A percentile compares a stretch with the other conserved stretches of the same genome.
Conservation (phyloP, 441 rosid genomes). For the Manihot esculenta region DNA sequence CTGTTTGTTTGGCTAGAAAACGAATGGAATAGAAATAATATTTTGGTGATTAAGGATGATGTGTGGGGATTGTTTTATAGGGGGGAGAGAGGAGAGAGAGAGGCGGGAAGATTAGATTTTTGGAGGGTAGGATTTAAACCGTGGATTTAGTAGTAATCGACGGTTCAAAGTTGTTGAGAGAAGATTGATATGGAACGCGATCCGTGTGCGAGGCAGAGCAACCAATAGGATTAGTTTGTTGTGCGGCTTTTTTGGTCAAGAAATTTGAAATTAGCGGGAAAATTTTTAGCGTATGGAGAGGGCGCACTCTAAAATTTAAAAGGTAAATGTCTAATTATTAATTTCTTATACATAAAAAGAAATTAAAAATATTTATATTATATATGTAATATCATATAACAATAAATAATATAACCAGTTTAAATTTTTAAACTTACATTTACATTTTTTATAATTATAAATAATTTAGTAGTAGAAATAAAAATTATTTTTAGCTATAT, state of each 20-base stretch:
- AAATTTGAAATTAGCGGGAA: neutral
- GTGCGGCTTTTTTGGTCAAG: neutral
- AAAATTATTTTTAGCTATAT: too few species aligned
- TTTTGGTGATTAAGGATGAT: neutral
- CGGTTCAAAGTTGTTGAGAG: conserved; percentile 16
- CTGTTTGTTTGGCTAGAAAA: neutral
- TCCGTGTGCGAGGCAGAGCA: conserved; percentile 32
- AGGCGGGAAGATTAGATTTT: conserved; percentile 21
- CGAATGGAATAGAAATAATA: neutral
- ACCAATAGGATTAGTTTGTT: conserved; percentile 30
- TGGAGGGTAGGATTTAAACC: neutral
- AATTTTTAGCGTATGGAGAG: too few species aligned
- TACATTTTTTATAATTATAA: too few species aligned
- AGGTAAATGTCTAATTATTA: too few species aligned
- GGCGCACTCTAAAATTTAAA: too few species aligned
- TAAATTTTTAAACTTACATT: too few species aligned
- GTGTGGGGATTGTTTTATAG: conserved; percentile 10
- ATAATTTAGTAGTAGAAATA: too few species aligned
- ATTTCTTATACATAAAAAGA: too few species aligned
- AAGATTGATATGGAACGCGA: conserved; percentile 13
- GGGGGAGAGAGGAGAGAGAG: neutral
- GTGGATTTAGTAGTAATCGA: conserved; percentile 16
- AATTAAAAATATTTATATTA: too few species aligned
- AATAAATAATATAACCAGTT: too few species aligned
- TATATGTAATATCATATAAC: too few species aligned